These are phyloP conservation scores for Cladophialophora chaetospira DNA, from an alignment of 2,329 filamentous ascomycete genomes.

Conservation along the genomic window DNA sequence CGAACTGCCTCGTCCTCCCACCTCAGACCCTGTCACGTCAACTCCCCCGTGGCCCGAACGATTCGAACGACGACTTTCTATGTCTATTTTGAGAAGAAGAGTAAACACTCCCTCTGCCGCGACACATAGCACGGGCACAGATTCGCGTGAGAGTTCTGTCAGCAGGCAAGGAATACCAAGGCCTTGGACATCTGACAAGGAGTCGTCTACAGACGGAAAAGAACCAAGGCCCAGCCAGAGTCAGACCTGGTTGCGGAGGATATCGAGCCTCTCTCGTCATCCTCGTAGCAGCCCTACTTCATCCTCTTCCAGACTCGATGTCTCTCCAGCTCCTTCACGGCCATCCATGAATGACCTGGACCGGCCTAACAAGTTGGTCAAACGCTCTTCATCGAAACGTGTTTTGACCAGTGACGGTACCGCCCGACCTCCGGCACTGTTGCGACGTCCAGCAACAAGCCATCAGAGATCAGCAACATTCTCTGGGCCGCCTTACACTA, in stretches of 20 bases:
- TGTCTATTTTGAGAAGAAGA: slow-evolving; percentile 23
- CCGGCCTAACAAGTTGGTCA: slow-evolving; percentile 64
- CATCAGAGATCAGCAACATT: slow-evolving; percentile 62
- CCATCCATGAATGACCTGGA: slow-evolving; percentile 29
- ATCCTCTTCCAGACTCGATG: slow-evolving; percentile 32
- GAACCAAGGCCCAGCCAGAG: slow-evolving; percentile 24
- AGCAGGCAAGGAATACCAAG: slow-evolving; percentile 28
- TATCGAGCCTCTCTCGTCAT: slow-evolving; percentile 30
- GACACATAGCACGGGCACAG: slow-evolving; percentile 18
- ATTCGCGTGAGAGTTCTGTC: slow-evolving; percentile 32
- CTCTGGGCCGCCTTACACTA: slow-evolving; percentile 26
- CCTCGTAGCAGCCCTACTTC: slow-evolving; percentile 33
- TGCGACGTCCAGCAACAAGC: slow-evolving; percentile 64
- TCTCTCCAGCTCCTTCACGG: slow-evolving; percentile 11
- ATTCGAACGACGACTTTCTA: slow-evolving; percentile 25
- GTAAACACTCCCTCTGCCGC: slow-evolving; percentile 18
- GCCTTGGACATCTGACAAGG: slow-evolving; percentile 28
- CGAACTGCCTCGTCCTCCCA: slow-evolving; percentile 36
- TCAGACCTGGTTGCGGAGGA: slow-evolving; percentile 31
- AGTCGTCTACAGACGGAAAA: slow-evolving; percentile 25
- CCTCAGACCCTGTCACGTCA: slow-evolving; percentile 23
- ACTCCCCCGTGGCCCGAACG: slow-evolving; percentile 14
- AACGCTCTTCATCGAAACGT: slow-evolving; percentile 59
- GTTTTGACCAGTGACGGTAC: slow-evolving; percentile 46
- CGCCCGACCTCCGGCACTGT: slow-evolving; percentile 45